Evolutionary conservation across 352 stramenopile species (phyloP).

Genomic region (Globisporangium cylindrosporum): DNA sequence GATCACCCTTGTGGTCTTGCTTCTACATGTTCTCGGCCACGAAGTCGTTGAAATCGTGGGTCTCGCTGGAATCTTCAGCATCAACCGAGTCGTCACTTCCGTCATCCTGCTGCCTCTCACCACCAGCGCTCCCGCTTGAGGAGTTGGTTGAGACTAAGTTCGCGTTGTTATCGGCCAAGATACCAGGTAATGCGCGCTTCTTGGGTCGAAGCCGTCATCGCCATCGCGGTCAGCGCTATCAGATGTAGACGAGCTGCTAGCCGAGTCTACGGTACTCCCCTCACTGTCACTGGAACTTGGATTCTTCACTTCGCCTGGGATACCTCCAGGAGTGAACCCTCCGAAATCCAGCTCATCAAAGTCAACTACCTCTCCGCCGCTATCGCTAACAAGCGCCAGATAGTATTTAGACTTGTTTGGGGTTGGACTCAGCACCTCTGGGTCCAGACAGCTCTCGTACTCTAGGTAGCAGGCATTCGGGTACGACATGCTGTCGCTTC

Average conservation of each 20-base stretch:
- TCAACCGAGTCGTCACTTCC: neutral
- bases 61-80: neutral
- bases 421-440: neutral
- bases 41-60: neutral
- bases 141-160: neutral
- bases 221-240: neutral
- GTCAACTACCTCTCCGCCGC: neutral
- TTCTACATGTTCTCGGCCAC: neutral
- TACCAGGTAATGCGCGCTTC: too few relatives aligned
- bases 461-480: conserved; percentile 16
- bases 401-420: neutral
- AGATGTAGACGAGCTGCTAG: neutral
- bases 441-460: conserved; percentile 4
- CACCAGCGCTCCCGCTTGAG: neutral
- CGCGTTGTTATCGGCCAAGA: neutral
- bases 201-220: too few relatives aligned
- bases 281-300: too few relatives aligned
- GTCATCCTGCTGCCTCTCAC: neutral
- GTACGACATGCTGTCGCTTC: conserved; percentile 16
- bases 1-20: neutral
- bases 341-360: neutral
- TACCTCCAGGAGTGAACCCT: neutral
- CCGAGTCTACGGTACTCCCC: neutral
- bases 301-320: neutral
- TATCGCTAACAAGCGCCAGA: neutral